phyloP scores from a whole-genome alignment of 2,329 filamentous ascomycete genomes.

The Fusarium albidum region DNA sequence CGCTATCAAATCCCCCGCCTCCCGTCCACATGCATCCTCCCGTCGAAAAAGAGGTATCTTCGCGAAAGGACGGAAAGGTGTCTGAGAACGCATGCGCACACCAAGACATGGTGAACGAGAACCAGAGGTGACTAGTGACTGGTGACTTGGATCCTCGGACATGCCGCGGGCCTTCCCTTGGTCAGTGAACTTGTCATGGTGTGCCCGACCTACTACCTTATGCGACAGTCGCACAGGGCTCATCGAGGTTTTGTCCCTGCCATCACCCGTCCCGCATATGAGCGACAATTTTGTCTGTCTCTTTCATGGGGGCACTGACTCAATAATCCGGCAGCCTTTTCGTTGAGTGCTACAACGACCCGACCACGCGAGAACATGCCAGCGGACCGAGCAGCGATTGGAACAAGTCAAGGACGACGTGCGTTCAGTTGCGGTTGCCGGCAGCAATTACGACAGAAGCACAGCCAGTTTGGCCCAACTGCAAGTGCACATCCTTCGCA shows the following conservation, averaged over 20 bases:
- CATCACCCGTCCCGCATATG: conserved; percentile 31
- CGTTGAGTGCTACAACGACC: conserved; percentile 1
- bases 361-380: conserved; percentile 9
- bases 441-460: not conserved
- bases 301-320: conserved; percentile 4
- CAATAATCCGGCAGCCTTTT: not conserved
- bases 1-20: not conserved
- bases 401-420: not conserved
- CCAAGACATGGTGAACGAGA: not conserved
- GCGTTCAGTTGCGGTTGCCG: not conserved
- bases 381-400: conserved; percentile 10
- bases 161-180: not conserved
- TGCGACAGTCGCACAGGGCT: conserved; percentile 24
- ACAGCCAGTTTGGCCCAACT: not conserved
- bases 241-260: conserved; percentile 32
- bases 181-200: conserved; percentile 7
- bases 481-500: conserved; percentile 3
- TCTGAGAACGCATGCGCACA: not conserved
- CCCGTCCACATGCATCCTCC: not conserved
- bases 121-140: no score
- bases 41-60: not conserved
- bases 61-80: not conserved
- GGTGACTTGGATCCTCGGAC: not conserved
- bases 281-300: conserved; percentile 2
- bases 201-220: conserved; percentile 1